Base-by-base conservation (phyloP, 1,284 basidiomycete species). In the Ganoderma lingzhi region DNA sequence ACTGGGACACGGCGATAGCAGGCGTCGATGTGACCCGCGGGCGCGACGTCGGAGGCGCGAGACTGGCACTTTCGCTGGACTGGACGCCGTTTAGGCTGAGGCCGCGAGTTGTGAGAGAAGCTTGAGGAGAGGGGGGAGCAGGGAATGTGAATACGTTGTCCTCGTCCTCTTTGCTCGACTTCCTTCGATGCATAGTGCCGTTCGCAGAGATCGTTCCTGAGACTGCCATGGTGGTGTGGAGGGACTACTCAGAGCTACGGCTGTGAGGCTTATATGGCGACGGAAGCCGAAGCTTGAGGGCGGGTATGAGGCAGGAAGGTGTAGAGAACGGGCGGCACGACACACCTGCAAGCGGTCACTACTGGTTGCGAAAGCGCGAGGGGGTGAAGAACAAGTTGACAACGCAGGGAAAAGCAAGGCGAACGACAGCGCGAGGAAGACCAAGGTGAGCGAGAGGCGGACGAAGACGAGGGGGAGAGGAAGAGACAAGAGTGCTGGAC, bases 1-100 rank as follows among this genome's bases (percentile, higher is more conserved):
- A 75, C 39, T 74, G 76, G 37, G 78, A 78, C 12, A 77, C 60
- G 69, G 72, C 63, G 72, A 70, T 70, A 70, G 74, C 67, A 3
- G 86, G 82, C 17, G 80, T 81, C 0, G 84, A 84, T 30, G 76
- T 80, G 19, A 81, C 79, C 61, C 84, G 83, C 68, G 72, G 75
- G 44, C 80, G 79, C 19, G 80, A 63, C 23, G 67, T 55, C 1
- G 69, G 66, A 17, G 65, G 63, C 28, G 61, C 72, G 10, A 72
- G 69, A 19, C 64, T 56, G 30, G 41, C 69, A 42, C 64, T 67
- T 67, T 66, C 68, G 51, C 44, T 45, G 6, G 63, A 6, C 8
- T 61, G 39, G 9, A 39, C 41, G 28, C 71, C 35, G 35, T 35
- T 35, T 35, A 8, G 35, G 35, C 35, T 35, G 35, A 35, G 35